Base-by-base conservation (phyloP, 345 rosid species). In the Salix koriyanagi region DNA sequence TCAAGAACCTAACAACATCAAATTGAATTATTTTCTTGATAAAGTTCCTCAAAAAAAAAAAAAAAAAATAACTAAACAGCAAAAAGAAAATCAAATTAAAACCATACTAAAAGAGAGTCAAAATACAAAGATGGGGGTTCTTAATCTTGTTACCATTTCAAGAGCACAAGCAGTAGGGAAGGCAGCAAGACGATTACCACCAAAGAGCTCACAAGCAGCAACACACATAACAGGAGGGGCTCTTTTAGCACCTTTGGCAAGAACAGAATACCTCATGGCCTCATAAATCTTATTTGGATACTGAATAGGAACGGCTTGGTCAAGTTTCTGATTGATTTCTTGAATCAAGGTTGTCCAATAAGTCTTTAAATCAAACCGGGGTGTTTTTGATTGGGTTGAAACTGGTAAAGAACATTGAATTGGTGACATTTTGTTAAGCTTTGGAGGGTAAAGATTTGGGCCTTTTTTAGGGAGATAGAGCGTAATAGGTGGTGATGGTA, bases 121-220 rank as follows among this genome's bases (percentile, higher is more conserved):
- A 56, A 0, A 7, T 21, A 60, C 61, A 36, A 4, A 37, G 26
- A 62, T 14, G 2, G 23, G 42, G 70, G 0, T 30, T 1, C 4
- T 9, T 66, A n/a, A 32, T 26, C 18, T 12, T 10, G 60, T 34
- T 72, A 96, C 98, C 99, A 96, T 96, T 88, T 96, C 98, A 67
- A 93, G 97, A 77, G 98, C 98, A 78, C 98, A 93, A 1, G 98
- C 97, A 32, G 99, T 96, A 52, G 99, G 99, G 84, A 91, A 95
- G 65, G 94, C 96, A 41, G 96, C 96, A 75, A 79, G 80, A 64
- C 99, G 97, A 75, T 86, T 34, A 56, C 87, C 94, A 16, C 96
- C 99, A 73, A 95, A 73, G 79, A 96, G 98, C 86, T 93, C 98
- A 62, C 91, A 96, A 64, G 96, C 89, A 1, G 97, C 94, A 2